Conservation (phyloP, 1,284 basidiomycete species). For the Malassezia globosa region DNA sequence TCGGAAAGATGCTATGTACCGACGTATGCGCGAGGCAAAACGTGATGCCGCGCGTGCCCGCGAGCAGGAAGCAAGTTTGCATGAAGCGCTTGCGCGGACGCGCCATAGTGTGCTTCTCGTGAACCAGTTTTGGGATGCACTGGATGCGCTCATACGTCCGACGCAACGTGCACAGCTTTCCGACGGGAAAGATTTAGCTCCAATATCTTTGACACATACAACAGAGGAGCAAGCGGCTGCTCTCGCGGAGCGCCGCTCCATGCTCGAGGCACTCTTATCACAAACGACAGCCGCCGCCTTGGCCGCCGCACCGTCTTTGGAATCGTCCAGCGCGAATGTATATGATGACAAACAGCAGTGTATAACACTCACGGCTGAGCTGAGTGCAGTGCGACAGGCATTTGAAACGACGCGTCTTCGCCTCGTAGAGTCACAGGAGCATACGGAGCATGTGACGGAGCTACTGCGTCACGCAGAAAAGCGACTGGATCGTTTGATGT, state of each 20-base stretch:
- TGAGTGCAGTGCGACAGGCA: conserved; percentile 15
- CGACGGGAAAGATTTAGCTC: not conserved
- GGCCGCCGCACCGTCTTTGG: not conserved
- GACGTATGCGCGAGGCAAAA: conserved; percentile 30
- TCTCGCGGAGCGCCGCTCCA: not conserved
- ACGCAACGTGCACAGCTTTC: not conserved
- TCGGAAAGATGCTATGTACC: conserved; percentile 42
- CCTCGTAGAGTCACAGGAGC: conserved; percentile 8
- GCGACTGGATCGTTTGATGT: conserved; percentile 15
- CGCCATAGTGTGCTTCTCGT: conserved; percentile 22
- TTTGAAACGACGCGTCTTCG: conserved; percentile 1
- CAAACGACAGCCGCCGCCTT: not conserved
- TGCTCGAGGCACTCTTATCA: not conserved
- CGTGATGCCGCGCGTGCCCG: conserved; percentile 26
- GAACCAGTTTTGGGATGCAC: conserved; percentile 28
- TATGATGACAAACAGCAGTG: conserved; percentile 12
- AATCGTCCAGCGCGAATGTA: not conserved
- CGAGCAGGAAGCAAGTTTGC: conserved; percentile 1
- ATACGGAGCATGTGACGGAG: conserved; percentile 12
- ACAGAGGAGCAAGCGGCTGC: not conserved
- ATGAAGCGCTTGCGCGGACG: conserved; percentile 19
- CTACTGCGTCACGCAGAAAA: conserved; percentile 16
- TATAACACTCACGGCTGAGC: conserved; percentile 19
- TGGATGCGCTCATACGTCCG: conserved; percentile 1
- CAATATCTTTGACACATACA: not conserved